Evolutionary conservation across 331 rosid genomes (phyloP).

Genomic region (Telfairia occidentalis): DNA sequence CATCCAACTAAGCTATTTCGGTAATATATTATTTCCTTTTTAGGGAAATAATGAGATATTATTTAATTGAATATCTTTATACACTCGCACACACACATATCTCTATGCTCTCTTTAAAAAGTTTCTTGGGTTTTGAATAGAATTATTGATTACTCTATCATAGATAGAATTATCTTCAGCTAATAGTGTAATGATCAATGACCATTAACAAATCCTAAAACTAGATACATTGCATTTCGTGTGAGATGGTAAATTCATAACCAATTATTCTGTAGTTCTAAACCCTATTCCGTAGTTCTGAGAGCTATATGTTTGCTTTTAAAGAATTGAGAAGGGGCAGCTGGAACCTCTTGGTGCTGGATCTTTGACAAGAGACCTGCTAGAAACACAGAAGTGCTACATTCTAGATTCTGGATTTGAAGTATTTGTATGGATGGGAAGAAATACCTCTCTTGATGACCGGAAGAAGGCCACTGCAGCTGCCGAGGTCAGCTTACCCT

Average conservation of each 20-base stretch:
- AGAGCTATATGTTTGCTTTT: conserved; percentile 23
- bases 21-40: conserved; percentile 35
- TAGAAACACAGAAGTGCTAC: conserved; percentile 75
- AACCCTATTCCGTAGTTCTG: conserved; percentile 25
- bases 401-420: conserved; percentile 79
- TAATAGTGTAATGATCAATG: not conserved
- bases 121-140: not conserved
- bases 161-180: not conserved
- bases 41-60: not conserved
- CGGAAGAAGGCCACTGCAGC: conserved; percentile 72
- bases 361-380: conserved; percentile 63
- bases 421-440: conserved; percentile 89
- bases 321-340: conserved; percentile 66
- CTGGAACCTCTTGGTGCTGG: conserved; percentile 54
- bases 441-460: conserved; percentile 80
- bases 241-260: not conserved
- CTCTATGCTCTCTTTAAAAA: not conserved
- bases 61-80: not conserved
- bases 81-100: not conserved
- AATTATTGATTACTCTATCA: not conserved
- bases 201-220: not conserved
- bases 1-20: conserved; percentile 56
- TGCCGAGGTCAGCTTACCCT: conserved; percentile 56
- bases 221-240: not conserved
- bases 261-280: conserved; percentile 17